phyloP scores from a whole-genome alignment of 176 grass and related monocot species.

The Carex pumila region DNA sequence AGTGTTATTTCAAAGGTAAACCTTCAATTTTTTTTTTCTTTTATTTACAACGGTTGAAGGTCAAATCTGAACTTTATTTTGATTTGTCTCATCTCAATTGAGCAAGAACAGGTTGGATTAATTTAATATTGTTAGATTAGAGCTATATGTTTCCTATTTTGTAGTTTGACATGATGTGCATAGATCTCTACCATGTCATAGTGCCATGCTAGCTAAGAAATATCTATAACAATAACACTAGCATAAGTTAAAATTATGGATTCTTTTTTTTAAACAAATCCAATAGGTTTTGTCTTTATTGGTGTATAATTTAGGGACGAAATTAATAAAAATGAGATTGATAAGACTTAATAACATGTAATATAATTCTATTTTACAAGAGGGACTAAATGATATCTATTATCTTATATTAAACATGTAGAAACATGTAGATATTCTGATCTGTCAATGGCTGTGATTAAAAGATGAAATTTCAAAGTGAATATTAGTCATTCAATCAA shows the following conservation, averaged over 20 bases:
- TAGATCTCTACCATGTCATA: neutral
- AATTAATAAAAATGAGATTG: no score
- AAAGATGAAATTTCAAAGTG: no score
- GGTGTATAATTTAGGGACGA: neutral
- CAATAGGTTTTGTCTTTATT: neutral
- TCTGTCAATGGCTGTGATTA: no score
- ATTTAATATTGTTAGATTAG: neutral
- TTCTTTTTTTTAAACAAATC: neutral
- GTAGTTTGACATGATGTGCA: constrained; percentile 4
- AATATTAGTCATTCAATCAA: no score
- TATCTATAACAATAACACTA: neutral
- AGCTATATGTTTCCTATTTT: constrained; percentile 9
- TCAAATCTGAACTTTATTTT: neutral
- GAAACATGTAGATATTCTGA: no score
- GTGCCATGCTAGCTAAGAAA: neutral
- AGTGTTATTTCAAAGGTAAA: constrained; percentile 2
- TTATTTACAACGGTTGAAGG: neutral
- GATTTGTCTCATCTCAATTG: neutral
- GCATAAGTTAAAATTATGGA: neutral
- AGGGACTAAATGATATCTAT: no score
- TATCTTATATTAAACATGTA: no score
- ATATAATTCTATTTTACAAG: no score
- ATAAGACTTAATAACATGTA: no score
- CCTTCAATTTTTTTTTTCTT: neutral
- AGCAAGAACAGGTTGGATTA: neutral